Evolutionary conservation across 768 basidiomycete species (phyloP), one percentile per base, ranked within the genome.

Genomic region (Cystobasidium onofrii): DNA sequence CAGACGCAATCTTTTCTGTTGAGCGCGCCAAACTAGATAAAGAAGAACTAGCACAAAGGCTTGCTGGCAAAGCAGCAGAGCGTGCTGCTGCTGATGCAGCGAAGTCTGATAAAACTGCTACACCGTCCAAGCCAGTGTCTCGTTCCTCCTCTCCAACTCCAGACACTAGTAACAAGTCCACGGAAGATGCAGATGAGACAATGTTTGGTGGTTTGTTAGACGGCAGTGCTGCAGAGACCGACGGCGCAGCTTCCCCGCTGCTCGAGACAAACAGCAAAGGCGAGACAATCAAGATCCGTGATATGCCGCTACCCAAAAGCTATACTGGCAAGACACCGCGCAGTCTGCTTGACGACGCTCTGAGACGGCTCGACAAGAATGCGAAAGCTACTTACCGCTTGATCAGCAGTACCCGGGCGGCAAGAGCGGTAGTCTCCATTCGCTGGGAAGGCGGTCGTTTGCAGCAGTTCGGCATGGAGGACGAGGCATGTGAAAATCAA

Each of bases 241-340:
- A 61, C 6, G 31, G 23, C 86, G 78, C 86, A 88, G 15, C 79
- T 82, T 6, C 85, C 83, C n/a, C 86, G 86, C 75, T 84, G 84
- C n/a, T 54, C 18, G n/a, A 27, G 9, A 31, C 1, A 15, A 86
- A 85, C 52, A 76, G 78, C 50, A n/a, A 64, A 7, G 76, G 77
- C 52, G 25, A 54, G 33, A 76, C 71, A 23, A 79, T 83, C 74
- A 78, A 76, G 4, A 76, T 82, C 29, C 82, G 88, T 31, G 87
- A 92, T 74, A 89, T 98, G 88, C 79, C 86, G 0, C 83, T 91
- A 29, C 90, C 92, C 1, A 95, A 90, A 81, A 87, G 90, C 78
- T 88, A 88, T 84, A 88, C 90, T 43, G 89, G 90, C 41, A 88
- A 87, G 46, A 88, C 89, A 17, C 92, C 95, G 12, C 93, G 90